Evolutionary conservation across 177 flowering plant species (phyloP).

Genomic region (Vitis hybrid): DNA sequence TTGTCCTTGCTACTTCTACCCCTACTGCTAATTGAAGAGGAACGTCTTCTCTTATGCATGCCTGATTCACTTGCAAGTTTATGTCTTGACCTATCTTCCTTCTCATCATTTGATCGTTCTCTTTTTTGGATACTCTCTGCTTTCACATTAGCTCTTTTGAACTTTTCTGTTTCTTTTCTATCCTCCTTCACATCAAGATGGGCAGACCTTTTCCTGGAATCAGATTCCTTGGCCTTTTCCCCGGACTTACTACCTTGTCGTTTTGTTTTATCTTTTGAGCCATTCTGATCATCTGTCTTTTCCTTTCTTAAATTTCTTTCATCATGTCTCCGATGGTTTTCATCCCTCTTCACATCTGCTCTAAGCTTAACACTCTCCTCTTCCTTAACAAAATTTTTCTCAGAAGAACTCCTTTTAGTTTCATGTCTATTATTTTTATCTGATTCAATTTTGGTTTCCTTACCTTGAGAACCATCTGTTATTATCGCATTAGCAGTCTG

Average conservation of each 20-base stretch:
- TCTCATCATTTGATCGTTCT: conserved; percentile 51
- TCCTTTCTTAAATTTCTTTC: conserved; percentile 45
- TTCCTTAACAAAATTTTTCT: conserved; percentile 31
- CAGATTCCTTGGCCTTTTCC: conserved; percentile 49
- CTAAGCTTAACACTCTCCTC: conserved; percentile 28
- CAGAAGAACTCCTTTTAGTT: conserved; percentile 29
- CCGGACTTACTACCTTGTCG: conserved; percentile 34
- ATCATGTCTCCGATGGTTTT: conserved; percentile 41
- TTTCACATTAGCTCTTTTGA: conserved; percentile 34
- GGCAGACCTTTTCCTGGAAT: conserved; percentile 41
- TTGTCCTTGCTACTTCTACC: conserved; percentile 57
- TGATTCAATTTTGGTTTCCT: conserved; percentile 27
- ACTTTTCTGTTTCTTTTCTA: conserved; percentile 45
- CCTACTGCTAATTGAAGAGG: conserved; percentile 58
- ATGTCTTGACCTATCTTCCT: conserved; percentile 55
- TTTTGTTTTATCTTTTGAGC: conserved; percentile 49
- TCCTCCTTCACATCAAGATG: conserved; percentile 48
- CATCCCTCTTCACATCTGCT: conserved; percentile 34
- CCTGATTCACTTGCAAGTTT: conserved; percentile 41
- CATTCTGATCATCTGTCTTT: conserved; percentile 39
- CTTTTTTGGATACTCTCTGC: conserved; percentile 52
- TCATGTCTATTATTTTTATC: conserved; percentile 34
- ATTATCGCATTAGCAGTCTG: conserved; percentile 13
- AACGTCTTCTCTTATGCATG: conserved; percentile 65
- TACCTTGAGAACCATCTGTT: conserved; percentile 27